Evolutionary conservation across 1,284 basidiomycete species (phyloP).

Genomic region (Ceratobasidium papillatum): DNA sequence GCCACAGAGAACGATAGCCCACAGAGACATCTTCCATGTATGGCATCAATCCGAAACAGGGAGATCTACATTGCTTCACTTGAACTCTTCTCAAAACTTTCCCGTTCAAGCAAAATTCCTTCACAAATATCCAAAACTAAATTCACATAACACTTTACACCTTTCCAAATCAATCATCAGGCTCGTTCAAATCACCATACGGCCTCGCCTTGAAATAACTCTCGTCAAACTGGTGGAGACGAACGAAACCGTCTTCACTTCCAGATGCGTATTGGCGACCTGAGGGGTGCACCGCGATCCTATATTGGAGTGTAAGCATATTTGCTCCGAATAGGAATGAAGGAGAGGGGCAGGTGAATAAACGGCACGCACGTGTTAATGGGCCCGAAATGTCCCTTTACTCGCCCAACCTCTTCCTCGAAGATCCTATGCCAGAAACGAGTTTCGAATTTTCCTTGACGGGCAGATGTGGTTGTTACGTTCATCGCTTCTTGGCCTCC

Average conservation of each 20-base stretch:
- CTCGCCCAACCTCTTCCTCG: slow-evolving; percentile 96
- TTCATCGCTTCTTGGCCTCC: slow-evolving; percentile 99
- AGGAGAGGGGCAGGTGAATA: background rate
- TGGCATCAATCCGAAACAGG: too few relatives aligned
- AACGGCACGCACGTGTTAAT: slow-evolving; percentile 84
- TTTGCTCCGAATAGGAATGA: background rate
- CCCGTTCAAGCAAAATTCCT: too few relatives aligned
- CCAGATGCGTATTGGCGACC: slow-evolving; percentile 93
- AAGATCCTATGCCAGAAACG: slow-evolving; percentile 99
- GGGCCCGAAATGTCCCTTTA: slow-evolving; percentile 97
- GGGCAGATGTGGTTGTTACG: slow-evolving; percentile 92
- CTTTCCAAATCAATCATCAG: slow-evolving; percentile 50
- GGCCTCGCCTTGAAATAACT: slow-evolving; percentile 89
- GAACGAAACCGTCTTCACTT: slow-evolving; percentile 95
- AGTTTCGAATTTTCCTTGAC: slow-evolving; percentile 98
- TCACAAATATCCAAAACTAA: background rate
- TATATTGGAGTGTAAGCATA: slow-evolving; percentile 50
- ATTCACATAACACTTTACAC: slow-evolving; percentile 8
- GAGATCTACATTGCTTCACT: too few relatives aligned
- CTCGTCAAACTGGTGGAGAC: slow-evolving; percentile 92
- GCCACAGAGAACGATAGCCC: too few relatives aligned
- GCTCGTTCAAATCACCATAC: slow-evolving; percentile 87
- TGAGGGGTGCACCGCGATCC: slow-evolving; percentile 90
- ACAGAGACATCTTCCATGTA: too few relatives aligned
- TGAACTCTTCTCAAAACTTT: too few relatives aligned